These are phyloP conservation scores for Cyclospora cayetanensis DNA, from an alignment of 169 alveolate genomes.

Conservation along the genomic window DNA sequence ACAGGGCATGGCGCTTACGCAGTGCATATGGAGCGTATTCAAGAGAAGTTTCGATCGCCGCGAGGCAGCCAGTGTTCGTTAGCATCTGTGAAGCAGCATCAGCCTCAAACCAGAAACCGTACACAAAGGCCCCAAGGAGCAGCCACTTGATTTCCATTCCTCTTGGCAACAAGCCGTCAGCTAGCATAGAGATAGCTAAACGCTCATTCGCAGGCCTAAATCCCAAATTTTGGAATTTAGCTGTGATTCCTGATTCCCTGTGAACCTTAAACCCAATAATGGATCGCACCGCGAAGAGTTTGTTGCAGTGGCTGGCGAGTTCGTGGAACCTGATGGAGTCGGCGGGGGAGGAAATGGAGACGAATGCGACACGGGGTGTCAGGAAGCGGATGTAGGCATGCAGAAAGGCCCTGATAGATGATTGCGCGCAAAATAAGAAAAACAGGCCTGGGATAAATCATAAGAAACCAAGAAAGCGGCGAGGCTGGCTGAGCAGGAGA, in stretches of 20 bases:
- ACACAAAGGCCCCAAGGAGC: too few relatives aligned
- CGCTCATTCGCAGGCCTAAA: not conserved
- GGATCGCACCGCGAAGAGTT: conserved; percentile 69
- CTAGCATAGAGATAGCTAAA: too few relatives aligned
- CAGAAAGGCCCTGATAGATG: conserved; percentile 73
- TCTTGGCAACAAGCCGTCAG: too few relatives aligned
- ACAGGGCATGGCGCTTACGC: conserved; percentile 19
- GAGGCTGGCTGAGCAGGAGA: too few relatives aligned
- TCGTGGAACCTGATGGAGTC: conserved; percentile 76
- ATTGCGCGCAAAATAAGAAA: not conserved
- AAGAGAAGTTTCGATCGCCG: conserved; percentile 74
- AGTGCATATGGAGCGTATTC: conserved; percentile 73
- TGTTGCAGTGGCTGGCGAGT: conserved; percentile 77
- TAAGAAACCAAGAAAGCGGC: not conserved
- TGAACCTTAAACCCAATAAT: not conserved
- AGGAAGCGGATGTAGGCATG: conserved; percentile 79
- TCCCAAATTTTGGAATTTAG: not conserved
- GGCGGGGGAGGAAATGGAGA: conserved; percentile 75
- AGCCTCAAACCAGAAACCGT: not conserved
- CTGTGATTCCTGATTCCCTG: not conserved
- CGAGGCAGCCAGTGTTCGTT: conserved; percentile 76
- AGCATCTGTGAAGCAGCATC: conserved; percentile 65
- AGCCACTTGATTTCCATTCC: too few relatives aligned
- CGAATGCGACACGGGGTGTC: conserved; percentile 74
- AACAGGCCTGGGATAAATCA: not conserved